Percentiles rank a stretch among this genome's conserved stretches.
These are phyloP conservation scores for Boletus tylopilopsis DNA, from an alignment of 768 basidiomycete species.

Conservation along the genomic window DNA sequence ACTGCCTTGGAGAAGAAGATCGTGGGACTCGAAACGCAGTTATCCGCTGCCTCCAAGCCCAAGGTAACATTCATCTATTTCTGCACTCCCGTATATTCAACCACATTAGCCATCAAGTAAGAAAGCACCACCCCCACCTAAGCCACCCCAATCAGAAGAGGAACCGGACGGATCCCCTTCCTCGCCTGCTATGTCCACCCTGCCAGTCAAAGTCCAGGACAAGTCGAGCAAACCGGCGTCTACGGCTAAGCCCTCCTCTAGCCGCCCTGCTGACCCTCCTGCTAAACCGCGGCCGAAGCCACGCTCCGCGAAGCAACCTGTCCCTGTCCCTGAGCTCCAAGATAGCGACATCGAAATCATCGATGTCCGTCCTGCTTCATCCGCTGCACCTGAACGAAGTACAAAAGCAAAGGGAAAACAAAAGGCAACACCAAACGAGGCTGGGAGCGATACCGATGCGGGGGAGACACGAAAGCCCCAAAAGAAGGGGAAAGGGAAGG, in stretches of 20 bases:
- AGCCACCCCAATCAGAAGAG: constrained; percentile 17
- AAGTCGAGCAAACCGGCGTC: constrained; percentile 13
- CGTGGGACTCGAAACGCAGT: constrained; percentile 41
- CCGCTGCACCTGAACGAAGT: constrained; percentile 20
- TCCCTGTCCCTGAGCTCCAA: constrained; percentile 14
- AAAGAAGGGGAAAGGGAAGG: constrained; percentile 20
- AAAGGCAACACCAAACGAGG: constrained; percentile 26
- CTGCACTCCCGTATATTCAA: neutral
- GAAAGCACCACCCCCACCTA: constrained; percentile 4
- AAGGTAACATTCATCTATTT: constrained; percentile 17
- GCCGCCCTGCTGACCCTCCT: constrained; percentile 12
- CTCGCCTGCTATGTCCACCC: constrained; percentile 14
- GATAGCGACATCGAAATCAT: constrained; percentile 34
- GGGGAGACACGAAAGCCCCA: constrained; percentile 29
- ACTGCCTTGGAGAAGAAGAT: constrained; percentile 36
- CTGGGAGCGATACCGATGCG: constrained; percentile 13
- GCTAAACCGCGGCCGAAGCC: constrained; percentile 25
- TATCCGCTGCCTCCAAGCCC: constrained; percentile 37
- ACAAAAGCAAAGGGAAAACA: constrained; percentile 39
- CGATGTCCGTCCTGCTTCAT: constrained; percentile 7
- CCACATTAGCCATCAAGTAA: constrained; percentile 11
- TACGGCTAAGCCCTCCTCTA: constrained; percentile 18
- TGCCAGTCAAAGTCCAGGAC: constrained; percentile 12
- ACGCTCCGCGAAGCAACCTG: constrained; percentile 12
- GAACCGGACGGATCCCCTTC: constrained; percentile 20